Conservation (phyloP, 116 monocot genomes). For the Thalassia testudinum region DNA sequence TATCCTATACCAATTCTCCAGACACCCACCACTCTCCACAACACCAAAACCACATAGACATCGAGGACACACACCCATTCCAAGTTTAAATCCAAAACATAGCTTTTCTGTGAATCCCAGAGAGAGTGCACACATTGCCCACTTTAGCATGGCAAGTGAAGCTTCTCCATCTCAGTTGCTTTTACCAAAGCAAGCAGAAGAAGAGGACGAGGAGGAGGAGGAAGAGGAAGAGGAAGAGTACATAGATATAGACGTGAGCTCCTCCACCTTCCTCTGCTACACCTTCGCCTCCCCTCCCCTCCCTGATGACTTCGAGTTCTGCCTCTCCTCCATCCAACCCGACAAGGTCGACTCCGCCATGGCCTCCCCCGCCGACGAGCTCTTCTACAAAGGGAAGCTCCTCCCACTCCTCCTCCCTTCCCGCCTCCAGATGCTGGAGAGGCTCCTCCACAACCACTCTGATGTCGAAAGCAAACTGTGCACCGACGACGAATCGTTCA, state of each 20-base stretch:
- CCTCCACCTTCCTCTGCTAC: constrained; percentile 9
- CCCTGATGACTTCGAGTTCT: constrained; percentile 48
- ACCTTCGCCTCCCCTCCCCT: constrained; percentile 19
- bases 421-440: constrained; percentile 41
- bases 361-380: constrained; percentile 69
- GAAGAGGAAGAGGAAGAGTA: constrained; percentile 8
- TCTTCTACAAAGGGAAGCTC: constrained; percentile 87
- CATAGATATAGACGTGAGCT: constrained; percentile 84
- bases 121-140: too few relatives aligned
- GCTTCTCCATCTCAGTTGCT: neutral
- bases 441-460: constrained; percentile 16
- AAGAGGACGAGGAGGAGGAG: neutral
- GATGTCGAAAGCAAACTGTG: neutral
- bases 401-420: constrained; percentile 78
- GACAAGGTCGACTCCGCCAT: constrained; percentile 12
- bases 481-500: constrained; percentile 17
- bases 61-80: too few relatives aligned
- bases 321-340: constrained; percentile 15
- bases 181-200: neutral
- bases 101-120: too few relatives aligned
- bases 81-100: too few relatives aligned
- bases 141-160: neutral
- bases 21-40: too few relatives aligned
- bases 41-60: too few relatives aligned
- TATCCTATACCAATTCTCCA: too few relatives aligned